Evolutionary conservation across 192 early-diverging fungal genomes (phyloP), one percentile per base, ranked within the genome.

Genomic region (Backusella tuberculispora): DNA sequence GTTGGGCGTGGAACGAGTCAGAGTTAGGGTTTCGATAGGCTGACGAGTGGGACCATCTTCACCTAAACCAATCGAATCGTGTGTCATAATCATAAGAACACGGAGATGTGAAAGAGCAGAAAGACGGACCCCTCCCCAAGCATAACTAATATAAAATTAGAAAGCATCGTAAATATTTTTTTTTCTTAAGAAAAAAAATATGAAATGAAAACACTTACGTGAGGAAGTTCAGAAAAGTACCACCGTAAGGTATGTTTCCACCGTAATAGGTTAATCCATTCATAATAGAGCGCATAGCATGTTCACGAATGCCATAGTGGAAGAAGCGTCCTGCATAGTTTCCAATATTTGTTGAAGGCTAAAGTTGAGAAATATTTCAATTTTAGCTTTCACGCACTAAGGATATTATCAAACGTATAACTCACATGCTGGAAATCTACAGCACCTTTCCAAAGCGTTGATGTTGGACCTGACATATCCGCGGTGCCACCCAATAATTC

Each of bases 41-140:
- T 99, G 96, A 85, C 98, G 97, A 66, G 97, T 99, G 37, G 96
- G 97, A 6, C 97, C 97, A 85, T 99, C 97, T 81, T 99, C 97
- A 75, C 96, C 97, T 37, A 95, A 89, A 73, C 96, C 96, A 69
- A 99, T 95, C 47, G 96, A 98, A 85, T 99, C 96, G 89, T 99
- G 97, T 72, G 97, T 97, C 93, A 97, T 96, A 74, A 99, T 90
- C 86, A 97, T 97, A 72, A 98, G 76, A 71, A 98, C 92, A 41
- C 92, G 96, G 72, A 93, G 90, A 44, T 92, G 86, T 64, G 94
- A 91, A 65, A 99, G 86, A 6, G 97, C 95, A 48, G 91, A 87
- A 48, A 99, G 85, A 80, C 96, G 93, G 43, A 93, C 90, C 37
- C 95, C 92, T 45, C 95, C 94, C 47, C 86, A 88, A 37, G 88